Evolutionary conservation across 2,329 filamentous ascomycete genomes (phyloP).

Genomic region (Xylariales sp.): DNA sequence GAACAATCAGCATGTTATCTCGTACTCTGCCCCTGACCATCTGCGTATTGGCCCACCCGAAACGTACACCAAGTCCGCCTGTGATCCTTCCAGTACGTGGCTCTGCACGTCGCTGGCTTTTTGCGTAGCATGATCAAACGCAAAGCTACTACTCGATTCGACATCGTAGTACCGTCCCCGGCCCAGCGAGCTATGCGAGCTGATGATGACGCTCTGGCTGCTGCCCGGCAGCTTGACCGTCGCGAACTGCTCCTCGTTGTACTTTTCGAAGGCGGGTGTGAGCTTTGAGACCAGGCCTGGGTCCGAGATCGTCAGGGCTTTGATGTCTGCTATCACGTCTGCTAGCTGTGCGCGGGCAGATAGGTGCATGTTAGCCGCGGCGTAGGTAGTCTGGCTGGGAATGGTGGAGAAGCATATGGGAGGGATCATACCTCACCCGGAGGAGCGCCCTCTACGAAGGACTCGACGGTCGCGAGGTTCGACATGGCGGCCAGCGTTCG

Average conservation of each 20-base stretch:
- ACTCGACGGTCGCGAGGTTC: slow-evolving; percentile 60
- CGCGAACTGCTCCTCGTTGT: slow-evolving; percentile 92
- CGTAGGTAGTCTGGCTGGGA: slow-evolving; percentile 5
- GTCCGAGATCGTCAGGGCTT: slow-evolving; percentile 70
- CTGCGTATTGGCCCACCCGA: too few species aligned
- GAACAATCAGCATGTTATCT: slow-evolving; percentile 6
- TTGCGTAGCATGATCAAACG: slow-evolving; percentile 80
- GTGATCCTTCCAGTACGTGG: slow-evolving; percentile 69
- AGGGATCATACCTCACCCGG: slow-evolving; percentile 77
- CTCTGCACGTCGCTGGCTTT: slow-evolving; percentile 81
- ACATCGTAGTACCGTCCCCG: slow-evolving; percentile 85
- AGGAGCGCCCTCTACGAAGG: slow-evolving; percentile 90
- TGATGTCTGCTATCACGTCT: slow-evolving; percentile 91
- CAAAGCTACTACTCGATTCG: slow-evolving; percentile 81
- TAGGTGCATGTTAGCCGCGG: neutral
- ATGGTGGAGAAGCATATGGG: slow-evolving; percentile 21
- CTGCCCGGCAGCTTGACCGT: slow-evolving; percentile 86
- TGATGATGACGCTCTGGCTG: slow-evolving; percentile 79
- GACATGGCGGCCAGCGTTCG: too few species aligned
- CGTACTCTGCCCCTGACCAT: too few species aligned
- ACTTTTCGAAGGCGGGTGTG: slow-evolving; percentile 79
- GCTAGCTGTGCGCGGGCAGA: slow-evolving; percentile 54
- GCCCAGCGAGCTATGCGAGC: slow-evolving; percentile 77
- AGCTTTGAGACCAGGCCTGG: slow-evolving; percentile 66
- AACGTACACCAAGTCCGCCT: slow-evolving; percentile 74